These are phyloP conservation scores for Quercus engelmannii DNA, from an alignment of 306 rosid species.

Conservation along the genomic window DNA sequence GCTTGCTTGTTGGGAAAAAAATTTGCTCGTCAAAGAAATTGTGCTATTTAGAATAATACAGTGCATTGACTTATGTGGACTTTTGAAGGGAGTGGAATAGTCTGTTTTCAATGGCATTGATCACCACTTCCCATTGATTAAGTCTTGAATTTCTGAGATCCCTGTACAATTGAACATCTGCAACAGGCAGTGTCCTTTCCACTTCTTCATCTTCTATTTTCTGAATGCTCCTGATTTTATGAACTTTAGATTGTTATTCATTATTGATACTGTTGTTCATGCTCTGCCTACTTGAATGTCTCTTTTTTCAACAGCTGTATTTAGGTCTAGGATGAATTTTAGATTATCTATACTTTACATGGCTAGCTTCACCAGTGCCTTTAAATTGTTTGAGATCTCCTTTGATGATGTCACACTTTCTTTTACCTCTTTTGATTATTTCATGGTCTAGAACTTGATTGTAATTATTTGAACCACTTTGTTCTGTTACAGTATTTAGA, in stretches of 20 bases:
- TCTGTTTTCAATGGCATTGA: neutral
- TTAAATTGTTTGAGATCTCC: neutral
- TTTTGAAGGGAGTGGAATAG: neutral
- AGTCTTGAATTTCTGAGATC: neutral
- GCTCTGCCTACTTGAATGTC: neutral
- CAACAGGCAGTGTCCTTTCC: neutral
- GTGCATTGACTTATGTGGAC: neutral
- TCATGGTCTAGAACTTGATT: neutral
- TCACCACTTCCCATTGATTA: neutral
- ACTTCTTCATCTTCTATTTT: neutral
- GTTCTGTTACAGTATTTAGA: neutral
- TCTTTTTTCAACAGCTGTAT: neutral
- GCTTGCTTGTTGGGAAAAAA: neutral
- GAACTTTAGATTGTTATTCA: neutral
- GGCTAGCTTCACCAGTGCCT: neutral
- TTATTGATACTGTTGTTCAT: neutral
- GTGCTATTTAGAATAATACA: neutral
- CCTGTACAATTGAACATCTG: neutral
- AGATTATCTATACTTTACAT: neutral
- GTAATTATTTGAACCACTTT: neutral
- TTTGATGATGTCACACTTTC: neutral
- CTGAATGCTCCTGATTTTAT: neutral
- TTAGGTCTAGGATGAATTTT: neutral
- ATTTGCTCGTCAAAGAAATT: no score
- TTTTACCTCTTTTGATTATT: neutral